Percentiles rank a stretch among this genome's conserved stretches.
Evolutionary conservation across 495 filamentous ascomycete species (phyloP).

Genomic region (Sporormia fimetaria): DNA sequence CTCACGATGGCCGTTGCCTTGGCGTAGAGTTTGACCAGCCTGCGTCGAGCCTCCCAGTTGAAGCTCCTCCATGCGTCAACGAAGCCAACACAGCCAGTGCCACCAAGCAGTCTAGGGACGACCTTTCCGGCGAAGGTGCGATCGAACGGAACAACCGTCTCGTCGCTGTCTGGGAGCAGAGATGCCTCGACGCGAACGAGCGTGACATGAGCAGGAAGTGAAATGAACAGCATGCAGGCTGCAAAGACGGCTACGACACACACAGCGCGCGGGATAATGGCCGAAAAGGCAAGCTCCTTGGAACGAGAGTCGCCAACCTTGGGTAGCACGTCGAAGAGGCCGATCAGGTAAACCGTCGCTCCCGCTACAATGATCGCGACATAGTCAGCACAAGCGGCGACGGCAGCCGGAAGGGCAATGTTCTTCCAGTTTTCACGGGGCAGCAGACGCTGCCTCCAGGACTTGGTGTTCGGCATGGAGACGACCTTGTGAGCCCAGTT

Average conservation of each 20-base stretch:
- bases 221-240: slow-evolving; percentile 37
- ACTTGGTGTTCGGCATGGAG: slow-evolving; percentile 42
- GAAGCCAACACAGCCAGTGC: slow-evolving; percentile 55
- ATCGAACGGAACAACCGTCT: slow-evolving; percentile 69
- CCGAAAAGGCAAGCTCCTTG: too few relatives aligned
- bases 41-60: slow-evolving; percentile 49
- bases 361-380: slow-evolving; percentile 26
- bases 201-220: slow-evolving; percentile 51
- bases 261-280: slow-evolving; percentile 15
- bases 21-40: slow-evolving; percentile 54
- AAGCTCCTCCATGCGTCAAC: slow-evolving; percentile 63
- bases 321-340: slow-evolving; percentile 15
- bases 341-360: slow-evolving; percentile 18
- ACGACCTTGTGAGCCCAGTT: slow-evolving; percentile 54
- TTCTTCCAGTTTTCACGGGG: slow-evolving; percentile 36
- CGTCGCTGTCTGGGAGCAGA: slow-evolving; percentile 54
- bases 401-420: slow-evolving; percentile 42
- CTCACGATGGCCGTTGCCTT: too few relatives aligned
- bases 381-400: slow-evolving; percentile 35
- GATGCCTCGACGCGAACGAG: slow-evolving; percentile 61
- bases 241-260: slow-evolving; percentile 28
- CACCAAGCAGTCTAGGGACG: slow-evolving; percentile 47
- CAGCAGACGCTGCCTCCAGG: slow-evolving; percentile 43
- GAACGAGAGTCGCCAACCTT: too few relatives aligned
- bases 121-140: slow-evolving; percentile 46